Conservation (phyloP, 768 basidiomycete genomes). For the Russula dissimulans region DNA sequence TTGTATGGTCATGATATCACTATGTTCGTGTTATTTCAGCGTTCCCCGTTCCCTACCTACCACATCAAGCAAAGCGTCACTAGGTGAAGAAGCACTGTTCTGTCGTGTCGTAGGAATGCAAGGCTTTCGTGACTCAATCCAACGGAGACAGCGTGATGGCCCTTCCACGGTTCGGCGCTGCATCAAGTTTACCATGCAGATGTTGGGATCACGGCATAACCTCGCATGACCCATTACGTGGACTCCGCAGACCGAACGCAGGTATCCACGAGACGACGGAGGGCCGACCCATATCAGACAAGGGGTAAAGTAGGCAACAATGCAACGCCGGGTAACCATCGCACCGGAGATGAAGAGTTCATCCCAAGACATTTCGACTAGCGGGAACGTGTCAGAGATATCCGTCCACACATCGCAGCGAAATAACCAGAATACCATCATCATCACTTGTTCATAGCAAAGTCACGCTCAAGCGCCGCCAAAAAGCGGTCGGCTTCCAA, state of each 20-base stretch:
- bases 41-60: neutral
- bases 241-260: neutral
- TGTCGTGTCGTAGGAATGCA: neutral
- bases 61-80: constrained; percentile 3
- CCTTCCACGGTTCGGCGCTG: neutral
- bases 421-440: neutral
- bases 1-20: neutral
- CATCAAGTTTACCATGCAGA: constrained; percentile 1
- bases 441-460: constrained; percentile 30
- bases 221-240: constrained; percentile 13
- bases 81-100: neutral
- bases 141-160: neutral
- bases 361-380: neutral
- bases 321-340: constrained; percentile 1
- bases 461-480: constrained; percentile 55
- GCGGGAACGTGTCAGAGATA: neutral
- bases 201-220: constrained; percentile 4
- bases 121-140: neutral
- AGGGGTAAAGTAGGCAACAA: constrained; percentile 4
- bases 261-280: neutral
- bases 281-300: neutral
- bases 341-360: constrained; percentile 3
- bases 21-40: neutral
- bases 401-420: neutral
- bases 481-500: constrained; percentile 56